These are phyloP conservation scores for Magnolia officinalis DNA, from an alignment of 164 flowering plant genomes.

Conservation along the genomic window DNA sequence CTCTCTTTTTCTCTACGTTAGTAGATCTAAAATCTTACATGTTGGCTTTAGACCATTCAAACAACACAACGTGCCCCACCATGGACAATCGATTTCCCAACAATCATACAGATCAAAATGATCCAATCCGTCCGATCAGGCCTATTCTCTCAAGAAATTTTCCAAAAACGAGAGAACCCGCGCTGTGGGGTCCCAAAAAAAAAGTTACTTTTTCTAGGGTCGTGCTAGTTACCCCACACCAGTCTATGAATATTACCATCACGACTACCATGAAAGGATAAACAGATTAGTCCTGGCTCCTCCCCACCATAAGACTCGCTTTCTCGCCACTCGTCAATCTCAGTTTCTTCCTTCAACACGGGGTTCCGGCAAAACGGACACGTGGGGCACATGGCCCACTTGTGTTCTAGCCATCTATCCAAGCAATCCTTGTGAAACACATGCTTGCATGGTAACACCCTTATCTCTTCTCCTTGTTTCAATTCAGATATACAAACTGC, in stretches of 20 bases:
- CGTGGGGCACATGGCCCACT: not conserved
- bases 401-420: slow-evolving; percentile 6
- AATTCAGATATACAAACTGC: slow-evolving; percentile 7
- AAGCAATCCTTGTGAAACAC: slow-evolving; percentile 13
- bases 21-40: no score
- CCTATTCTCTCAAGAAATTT: not conserved
- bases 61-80: no score
- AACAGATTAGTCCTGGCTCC: slow-evolving; percentile 25
- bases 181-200: no score
- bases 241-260: not conserved
- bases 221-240: not conserved
- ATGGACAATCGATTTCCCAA: no score
- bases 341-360: slow-evolving; percentile 16
- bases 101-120: no score
- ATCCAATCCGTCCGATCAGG: no score
- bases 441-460: slow-evolving; percentile 7
- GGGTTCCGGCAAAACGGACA: slow-evolving; percentile 13
- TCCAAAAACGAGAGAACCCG: not conserved
- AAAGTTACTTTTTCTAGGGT: no score
- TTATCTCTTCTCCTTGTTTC: slow-evolving; percentile 11
- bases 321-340: not conserved
- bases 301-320: slow-evolving; percentile 33
- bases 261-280: slow-evolving; percentile 28
- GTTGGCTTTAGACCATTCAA: no score
- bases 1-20: no score